Evolutionary conservation across 495 filamentous ascomycete species (phyloP).

Genomic region (Aspergillus cavernicola): DNA sequence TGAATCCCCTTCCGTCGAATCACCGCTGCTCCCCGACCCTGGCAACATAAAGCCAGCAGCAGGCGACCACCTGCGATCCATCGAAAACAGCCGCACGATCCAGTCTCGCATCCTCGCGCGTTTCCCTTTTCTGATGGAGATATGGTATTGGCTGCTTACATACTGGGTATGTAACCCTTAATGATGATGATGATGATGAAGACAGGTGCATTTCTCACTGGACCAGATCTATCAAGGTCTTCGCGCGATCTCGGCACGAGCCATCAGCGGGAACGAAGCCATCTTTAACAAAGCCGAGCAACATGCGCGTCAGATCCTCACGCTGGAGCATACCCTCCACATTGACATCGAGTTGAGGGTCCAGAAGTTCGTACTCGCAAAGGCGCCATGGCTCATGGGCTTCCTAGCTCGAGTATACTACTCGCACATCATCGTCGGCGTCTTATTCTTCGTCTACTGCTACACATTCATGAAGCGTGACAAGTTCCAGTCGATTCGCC

Average conservation of each 20-base stretch:
- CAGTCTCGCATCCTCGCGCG: constrained; percentile 45
- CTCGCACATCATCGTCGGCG: constrained; percentile 51
- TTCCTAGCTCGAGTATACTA: constrained; percentile 47
- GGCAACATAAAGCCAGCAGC: constrained; percentile 7
- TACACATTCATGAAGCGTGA: constrained; percentile 51
- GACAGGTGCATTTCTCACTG: not conserved
- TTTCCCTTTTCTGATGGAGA: constrained; percentile 55
- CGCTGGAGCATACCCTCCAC: constrained; percentile 48
- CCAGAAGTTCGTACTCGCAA: constrained; percentile 35
- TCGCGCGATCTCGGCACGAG: constrained; percentile 55
- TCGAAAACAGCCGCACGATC: constrained; percentile 15
- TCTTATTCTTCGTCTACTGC: constrained; percentile 49
- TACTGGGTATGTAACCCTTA: constrained; percentile 44
- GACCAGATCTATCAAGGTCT: constrained; percentile 53
- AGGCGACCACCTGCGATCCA: not conserved
- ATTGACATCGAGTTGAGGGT: constrained; percentile 47
- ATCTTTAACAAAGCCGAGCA: constrained; percentile 41
- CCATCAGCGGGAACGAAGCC: constrained; percentile 40
- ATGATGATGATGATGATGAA: too few species aligned
- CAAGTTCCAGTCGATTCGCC: constrained; percentile 50
- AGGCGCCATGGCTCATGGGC: constrained; percentile 57
- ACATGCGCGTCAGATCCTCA: constrained; percentile 50
- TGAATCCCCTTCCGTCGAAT: constrained; percentile 7
- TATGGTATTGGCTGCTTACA: constrained; percentile 63
- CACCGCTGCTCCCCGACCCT: constrained; percentile 15